Evolutionary conservation across 768 basidiomycete species (phyloP).

Genomic region (Tricholoma hemisulphureum): DNA sequence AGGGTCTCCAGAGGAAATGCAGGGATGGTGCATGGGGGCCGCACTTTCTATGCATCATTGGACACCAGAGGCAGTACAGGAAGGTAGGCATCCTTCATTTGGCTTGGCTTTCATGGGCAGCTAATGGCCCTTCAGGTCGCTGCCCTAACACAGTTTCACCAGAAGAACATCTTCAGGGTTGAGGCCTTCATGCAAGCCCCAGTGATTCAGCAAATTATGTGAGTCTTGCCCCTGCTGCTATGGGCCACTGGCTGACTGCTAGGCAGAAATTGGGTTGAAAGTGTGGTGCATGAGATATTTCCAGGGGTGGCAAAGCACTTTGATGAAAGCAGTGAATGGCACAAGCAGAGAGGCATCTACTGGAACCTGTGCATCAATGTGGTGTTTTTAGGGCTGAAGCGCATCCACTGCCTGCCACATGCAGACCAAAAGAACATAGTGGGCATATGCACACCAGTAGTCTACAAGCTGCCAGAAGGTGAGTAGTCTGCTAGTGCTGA

Average conservation of each 20-base stretch:
- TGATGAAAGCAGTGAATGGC: too few relatives aligned
- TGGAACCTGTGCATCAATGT: constrained; percentile 31
- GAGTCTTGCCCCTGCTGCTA: constrained; percentile 2
- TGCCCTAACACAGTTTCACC: not conserved
- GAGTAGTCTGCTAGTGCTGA: too few relatives aligned
- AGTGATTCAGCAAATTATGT: not conserved
- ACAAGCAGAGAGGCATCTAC: constrained; percentile 22
- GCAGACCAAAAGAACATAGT: too few relatives aligned
- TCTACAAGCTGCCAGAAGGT: constrained; percentile 20
- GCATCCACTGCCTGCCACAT: constrained; percentile 21
- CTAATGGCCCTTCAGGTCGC: not conserved
- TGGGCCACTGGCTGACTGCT: constrained; percentile 9
- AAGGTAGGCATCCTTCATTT: not conserved
- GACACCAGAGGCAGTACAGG: not conserved
- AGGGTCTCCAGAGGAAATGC: not conserved
- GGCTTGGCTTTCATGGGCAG: too few relatives aligned
- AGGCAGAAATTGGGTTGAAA: constrained; percentile 13
- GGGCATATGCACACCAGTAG: constrained; percentile 26
- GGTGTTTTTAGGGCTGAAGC: constrained; percentile 3
- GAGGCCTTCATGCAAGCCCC: not conserved
- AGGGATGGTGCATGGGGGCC: not conserved
- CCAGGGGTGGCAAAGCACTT: too few relatives aligned
- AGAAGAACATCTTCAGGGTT: not conserved
- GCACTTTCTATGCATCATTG: not conserved
- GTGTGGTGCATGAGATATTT: constrained; percentile 9